Evolutionary conservation across 176 grass and related monocot genomes (phyloP), one percentile per base, ranked within the genome.

Genomic region (Juncus inflexus): DNA sequence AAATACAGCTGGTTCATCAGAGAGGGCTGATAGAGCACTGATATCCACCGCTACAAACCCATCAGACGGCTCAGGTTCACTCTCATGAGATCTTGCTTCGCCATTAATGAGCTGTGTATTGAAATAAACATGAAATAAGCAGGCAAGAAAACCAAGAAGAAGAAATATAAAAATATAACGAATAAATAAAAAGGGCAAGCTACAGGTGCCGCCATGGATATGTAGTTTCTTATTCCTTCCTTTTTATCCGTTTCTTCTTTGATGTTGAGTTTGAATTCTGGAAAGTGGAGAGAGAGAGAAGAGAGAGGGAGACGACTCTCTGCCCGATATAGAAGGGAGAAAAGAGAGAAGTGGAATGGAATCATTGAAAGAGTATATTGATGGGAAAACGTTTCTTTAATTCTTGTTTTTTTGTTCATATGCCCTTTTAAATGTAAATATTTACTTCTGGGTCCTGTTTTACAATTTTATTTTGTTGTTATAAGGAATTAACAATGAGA

Each of bases 41-140:
- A 95, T 74, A 70, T 95, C 78, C 15, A 95, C 80, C 9, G 86
- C 67, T 57, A 95, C 79, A 74, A 95, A 95, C 36, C 75, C 72
- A 49, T 76, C 35, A 8, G 64, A 77, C 9, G 63, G 38, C 39
- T 2, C 7, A 57, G 52, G 14, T 67, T 65, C 10, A 9, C 51
- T 66, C 51, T 71, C 53, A 11, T 56, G 52, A 12, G 42, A 10
- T 49, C 40, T 56, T 39, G 54, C 42, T 40, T 58, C 35, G 73
- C 49, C 2, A 43, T 16, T 15, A 11, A 71, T 45, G 42, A 58
- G 50, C 39, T 45, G 67, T 16, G 37, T 56, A 58, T 68, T 68
- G 7, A 19, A 28, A 12, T 56, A 41, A 58, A 56, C 5, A 52
- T 36, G 5, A 38, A 36, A 28, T 37, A 58, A 10, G 35, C 8